These are phyloP conservation scores for Monosporascus sp. DNA, from an alignment of 2,329 filamentous ascomycete genomes.

Conservation along the genomic window DNA sequence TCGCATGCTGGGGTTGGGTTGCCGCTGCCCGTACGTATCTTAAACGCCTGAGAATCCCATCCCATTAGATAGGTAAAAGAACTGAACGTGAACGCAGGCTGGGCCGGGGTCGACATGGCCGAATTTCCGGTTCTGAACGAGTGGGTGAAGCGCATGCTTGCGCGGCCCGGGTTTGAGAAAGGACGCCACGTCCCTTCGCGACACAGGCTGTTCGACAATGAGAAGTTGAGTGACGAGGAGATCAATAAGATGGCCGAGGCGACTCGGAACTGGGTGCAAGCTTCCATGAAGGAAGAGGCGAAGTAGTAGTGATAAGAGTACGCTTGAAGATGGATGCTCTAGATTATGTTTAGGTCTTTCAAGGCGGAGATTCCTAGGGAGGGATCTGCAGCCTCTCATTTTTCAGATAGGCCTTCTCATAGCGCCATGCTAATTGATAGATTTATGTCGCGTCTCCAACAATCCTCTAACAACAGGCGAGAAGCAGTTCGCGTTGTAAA, in stretches of 20 bases:
- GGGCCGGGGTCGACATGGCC: constrained; percentile 62
- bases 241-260: constrained; percentile 51
- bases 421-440: too few species aligned
- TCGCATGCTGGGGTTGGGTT: constrained; percentile 77
- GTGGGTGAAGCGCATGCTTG: constrained; percentile 69
- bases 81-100: constrained; percentile 31
- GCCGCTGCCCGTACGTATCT: constrained; percentile 39
- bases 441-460: too few species aligned
- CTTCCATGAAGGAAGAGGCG: constrained; percentile 63
- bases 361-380: too few species aligned
- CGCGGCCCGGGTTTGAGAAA: constrained; percentile 67
- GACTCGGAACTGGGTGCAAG: constrained; percentile 59
- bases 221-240: constrained; percentile 41
- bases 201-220: constrained; percentile 53
- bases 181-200: constrained; percentile 66
- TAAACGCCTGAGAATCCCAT: neutral
- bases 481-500: too few species aligned
- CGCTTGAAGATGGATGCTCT: neutral
- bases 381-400: too few species aligned
- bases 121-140: constrained; percentile 71
- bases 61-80: too few species aligned
- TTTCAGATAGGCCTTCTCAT: too few species aligned
- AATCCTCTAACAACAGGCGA: too few species aligned
- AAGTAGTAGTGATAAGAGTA: constrained; percentile 28
- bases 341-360: too few species aligned